Evolutionary conservation across 2,329 filamentous ascomycete species (phyloP).

Genomic region (Thielaviopsis punctulata): DNA sequence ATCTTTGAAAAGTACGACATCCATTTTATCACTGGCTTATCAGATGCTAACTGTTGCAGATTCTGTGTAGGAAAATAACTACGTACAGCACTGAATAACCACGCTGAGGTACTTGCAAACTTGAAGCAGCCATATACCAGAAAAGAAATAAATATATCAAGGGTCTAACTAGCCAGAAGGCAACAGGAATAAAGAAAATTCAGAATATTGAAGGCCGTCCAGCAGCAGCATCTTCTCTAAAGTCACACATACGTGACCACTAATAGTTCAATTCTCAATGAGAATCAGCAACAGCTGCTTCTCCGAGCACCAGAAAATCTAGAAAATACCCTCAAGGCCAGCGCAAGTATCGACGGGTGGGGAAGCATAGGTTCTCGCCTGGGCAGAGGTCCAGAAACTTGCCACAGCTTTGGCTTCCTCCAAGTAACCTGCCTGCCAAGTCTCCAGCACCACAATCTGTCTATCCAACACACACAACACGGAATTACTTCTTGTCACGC

Average conservation of each 20-base stretch:
- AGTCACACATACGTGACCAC: not conserved
- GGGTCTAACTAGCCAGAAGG: not conserved
- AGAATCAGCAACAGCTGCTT: not conserved
- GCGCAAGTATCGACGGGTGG: too few species aligned
- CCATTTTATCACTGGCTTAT: not conserved
- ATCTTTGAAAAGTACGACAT: constrained; percentile 83
- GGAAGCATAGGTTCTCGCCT: too few species aligned
- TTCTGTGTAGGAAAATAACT: constrained; percentile 39
- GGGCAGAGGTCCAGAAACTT: too few species aligned
- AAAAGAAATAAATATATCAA: not conserved
- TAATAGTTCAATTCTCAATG: not conserved
- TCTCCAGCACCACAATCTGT: too few species aligned
- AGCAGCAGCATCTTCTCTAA: not conserved
- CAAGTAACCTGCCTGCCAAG: too few species aligned
- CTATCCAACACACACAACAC: too few species aligned
- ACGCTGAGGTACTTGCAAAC: too few species aligned
- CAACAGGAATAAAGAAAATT: not conserved
- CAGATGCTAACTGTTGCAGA: constrained; percentile 18
- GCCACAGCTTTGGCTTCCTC: too few species aligned
- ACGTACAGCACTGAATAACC: too few species aligned
- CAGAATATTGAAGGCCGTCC: not conserved
- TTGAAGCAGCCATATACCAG: too few species aligned
- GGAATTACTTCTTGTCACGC: not conserved
- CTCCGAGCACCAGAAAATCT: not conserved
- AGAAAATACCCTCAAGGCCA: not conserved